Evolutionary conservation across 2,329 filamentous ascomycete genomes (phyloP).

Genomic region (Arthrobotrys sinensis): DNA sequence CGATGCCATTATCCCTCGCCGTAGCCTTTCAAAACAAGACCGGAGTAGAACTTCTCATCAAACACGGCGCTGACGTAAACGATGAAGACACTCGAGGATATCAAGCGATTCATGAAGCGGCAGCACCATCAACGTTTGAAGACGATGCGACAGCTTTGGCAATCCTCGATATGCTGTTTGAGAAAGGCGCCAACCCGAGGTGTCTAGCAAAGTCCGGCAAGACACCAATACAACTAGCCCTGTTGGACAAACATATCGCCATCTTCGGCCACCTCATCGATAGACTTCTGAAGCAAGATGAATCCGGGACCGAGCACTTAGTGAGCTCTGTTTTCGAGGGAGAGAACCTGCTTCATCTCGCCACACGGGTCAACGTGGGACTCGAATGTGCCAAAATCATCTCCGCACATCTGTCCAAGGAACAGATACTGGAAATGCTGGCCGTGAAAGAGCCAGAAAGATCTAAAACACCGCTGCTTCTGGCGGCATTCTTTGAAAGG

Average conservation of each 20-base stretch:
- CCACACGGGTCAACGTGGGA: not conserved
- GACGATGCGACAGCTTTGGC: conserved; percentile 46
- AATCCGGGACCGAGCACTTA: conserved; percentile 13
- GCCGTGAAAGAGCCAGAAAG: conserved; percentile 21
- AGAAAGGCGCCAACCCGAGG: conserved; percentile 38
- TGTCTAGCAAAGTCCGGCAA: conserved; percentile 36
- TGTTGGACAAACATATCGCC: conserved; percentile 17
- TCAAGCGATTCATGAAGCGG: conserved; percentile 46
- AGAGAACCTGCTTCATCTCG: conserved; percentile 45
- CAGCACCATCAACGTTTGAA: conserved; percentile 19
- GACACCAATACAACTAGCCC: conserved; percentile 33
- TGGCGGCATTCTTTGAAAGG: conserved; percentile 30
- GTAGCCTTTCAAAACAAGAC: conserved; percentile 55
- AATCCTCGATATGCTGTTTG: conserved; percentile 32
- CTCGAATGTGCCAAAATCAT: conserved; percentile 19
- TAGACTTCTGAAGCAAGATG: conserved; percentile 9
- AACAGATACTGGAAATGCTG: conserved; percentile 35
- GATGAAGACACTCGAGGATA: conserved; percentile 40
- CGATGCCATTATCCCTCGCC: conserved; percentile 57
- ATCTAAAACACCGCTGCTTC: conserved; percentile 29
- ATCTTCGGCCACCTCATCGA: conserved; percentile 36
- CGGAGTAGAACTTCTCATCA: conserved; percentile 57
- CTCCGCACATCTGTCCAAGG: conserved; percentile 28
- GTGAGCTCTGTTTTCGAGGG: conserved; percentile 20
- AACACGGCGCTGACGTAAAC: conserved; percentile 53